phyloP scores from a whole-genome alignment of 495 filamentous ascomycete genomes.

The Penicillium pulvis region DNA sequence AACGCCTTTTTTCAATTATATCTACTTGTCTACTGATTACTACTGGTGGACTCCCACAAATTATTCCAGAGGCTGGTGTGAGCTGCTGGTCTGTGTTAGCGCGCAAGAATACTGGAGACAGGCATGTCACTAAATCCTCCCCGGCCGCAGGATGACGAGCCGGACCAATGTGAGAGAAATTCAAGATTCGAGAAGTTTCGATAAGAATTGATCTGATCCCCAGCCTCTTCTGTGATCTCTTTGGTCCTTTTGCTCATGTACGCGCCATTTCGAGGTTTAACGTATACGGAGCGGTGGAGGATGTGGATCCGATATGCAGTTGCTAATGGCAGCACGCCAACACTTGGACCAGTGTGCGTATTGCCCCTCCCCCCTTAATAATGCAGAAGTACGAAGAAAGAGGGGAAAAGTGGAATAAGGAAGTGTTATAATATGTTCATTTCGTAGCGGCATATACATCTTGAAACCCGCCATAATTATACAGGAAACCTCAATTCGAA shows the following conservation, averaged over 20 bases:
- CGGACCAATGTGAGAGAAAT: neutral
- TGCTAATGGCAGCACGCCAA: constrained; percentile 12
- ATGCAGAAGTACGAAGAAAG: neutral
- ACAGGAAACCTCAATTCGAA: too few relatives aligned
- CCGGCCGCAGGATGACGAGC: constrained; percentile 10
- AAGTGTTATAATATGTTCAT: neutral
- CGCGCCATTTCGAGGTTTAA: neutral
- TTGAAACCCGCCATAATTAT: neutral
- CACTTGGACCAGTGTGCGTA: constrained; percentile 8
- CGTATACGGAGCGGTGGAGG: constrained; percentile 24
- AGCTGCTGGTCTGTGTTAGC: constrained; percentile 42
- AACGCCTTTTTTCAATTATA: constrained; percentile 5
- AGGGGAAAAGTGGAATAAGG: constrained; percentile 1
- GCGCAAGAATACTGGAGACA: constrained; percentile 32
- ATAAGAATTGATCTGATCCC: constrained; percentile 1
- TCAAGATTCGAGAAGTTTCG: constrained; percentile 25
- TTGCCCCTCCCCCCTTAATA: constrained; percentile 2
- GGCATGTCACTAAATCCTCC: constrained; percentile 15
- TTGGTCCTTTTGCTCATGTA: neutral
- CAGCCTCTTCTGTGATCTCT: neutral
- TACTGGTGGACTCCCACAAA: constrained; percentile 24
- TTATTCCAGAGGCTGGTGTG: constrained; percentile 35
- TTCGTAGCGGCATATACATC: neutral
- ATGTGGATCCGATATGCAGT: constrained; percentile 34
- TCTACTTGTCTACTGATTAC: constrained; percentile 13